phyloP scores from a whole-genome alignment of 139 green algal genomes.

The Pycnococcus provasolii region DNA sequence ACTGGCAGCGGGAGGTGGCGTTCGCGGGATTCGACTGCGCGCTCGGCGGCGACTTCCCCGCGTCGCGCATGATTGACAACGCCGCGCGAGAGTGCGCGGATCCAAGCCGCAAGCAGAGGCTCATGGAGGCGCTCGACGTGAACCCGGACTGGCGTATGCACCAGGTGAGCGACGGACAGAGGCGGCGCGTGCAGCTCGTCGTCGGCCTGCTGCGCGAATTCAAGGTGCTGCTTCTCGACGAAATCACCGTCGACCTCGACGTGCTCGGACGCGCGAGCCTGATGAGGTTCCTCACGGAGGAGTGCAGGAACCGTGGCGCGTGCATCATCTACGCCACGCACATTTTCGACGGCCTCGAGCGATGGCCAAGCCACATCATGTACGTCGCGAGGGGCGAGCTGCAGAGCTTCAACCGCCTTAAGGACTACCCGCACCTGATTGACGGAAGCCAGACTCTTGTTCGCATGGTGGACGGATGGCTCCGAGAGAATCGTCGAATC shows the following conservation, averaged over 20 bases:
- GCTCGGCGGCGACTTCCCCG: constrained; percentile 35
- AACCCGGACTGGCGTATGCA: constrained; percentile 86
- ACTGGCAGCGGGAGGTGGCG: constrained; percentile 67
- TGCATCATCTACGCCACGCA: constrained; percentile 93
- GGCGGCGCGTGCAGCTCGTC: constrained; percentile 85
- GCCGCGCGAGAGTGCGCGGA: constrained; percentile 44
- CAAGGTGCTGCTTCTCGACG: constrained; percentile 88
- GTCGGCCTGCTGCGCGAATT: constrained; percentile 92
- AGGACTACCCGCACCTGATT: not conserved
- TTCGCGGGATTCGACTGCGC: constrained; percentile 60
- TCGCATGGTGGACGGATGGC: constrained; percentile 66
- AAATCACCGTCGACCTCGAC: constrained; percentile 98
- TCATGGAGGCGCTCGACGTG: constrained; percentile 87
- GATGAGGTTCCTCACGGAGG: constrained; percentile 77
- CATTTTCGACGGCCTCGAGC: constrained; percentile 87
- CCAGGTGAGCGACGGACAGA: constrained; percentile 88
- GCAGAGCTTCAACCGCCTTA: constrained; percentile 9
- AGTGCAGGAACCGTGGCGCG: constrained; percentile 61
- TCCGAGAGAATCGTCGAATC: constrained; percentile 30
- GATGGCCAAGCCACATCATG: constrained; percentile 34
- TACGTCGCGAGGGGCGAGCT: constrained; percentile 20
- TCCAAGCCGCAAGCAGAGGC: constrained; percentile 43
- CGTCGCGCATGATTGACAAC: constrained; percentile 10
- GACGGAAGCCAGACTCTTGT: constrained; percentile 41
- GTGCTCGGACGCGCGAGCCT: constrained; percentile 85